Evolutionary conservation across 768 basidiomycete genomes (phyloP), one percentile per base, ranked within the genome.

Genomic region (Hebeloma cylindrosporum): DNA sequence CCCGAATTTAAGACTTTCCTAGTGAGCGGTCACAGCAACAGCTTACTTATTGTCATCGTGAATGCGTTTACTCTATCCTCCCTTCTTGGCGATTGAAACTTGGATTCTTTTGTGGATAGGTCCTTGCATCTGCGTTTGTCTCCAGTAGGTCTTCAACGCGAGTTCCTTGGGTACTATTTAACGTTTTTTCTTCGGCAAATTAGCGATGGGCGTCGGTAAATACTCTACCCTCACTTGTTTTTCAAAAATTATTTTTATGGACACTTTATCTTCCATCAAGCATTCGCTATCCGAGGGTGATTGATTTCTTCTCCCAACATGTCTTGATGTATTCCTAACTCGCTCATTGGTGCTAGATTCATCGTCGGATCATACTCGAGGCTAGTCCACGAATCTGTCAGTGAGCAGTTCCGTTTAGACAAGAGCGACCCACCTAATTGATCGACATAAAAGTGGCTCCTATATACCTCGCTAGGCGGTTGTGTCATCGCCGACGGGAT

Each of bases 401-500:
- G 52, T 49, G 5, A 18, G 17, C 14, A 7, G 11, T 11, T 4
- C 10, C 29, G 2, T 7, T 22, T 4, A 30, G 1, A 6, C 18
- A 10, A 27, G 2, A 39, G 23, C 23, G 11, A 25, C 10, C 26
- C 23, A 28, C n/a, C n/a, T n/a, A n/a, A n/a, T n/a, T n/a, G n/a
- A n/a, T n/a, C n/a, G n/a, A n/a, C n/a, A n/a, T n/a, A n/a, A n/a
- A n/a, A 60, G 60, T 59, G 52, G 52, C 40, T 59, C 8, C 48
- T 61, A 6, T 61, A 61, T 31, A 40, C 51, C 16, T 52, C 58
- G 6, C 41, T 61, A 27, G 58, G 56, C 23, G 46, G 53, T 22
- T 47, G 53, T 21, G 56, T 61, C 18, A 34, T 51, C 8, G 58
- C 56, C 7, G 60, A 61, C 13, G 52, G 50, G n/a, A 23, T 59